Evolutionary conservation across 2,329 filamentous ascomycete genomes (phyloP).

Genomic region (Arthrobotrys pseudoclavata): DNA sequence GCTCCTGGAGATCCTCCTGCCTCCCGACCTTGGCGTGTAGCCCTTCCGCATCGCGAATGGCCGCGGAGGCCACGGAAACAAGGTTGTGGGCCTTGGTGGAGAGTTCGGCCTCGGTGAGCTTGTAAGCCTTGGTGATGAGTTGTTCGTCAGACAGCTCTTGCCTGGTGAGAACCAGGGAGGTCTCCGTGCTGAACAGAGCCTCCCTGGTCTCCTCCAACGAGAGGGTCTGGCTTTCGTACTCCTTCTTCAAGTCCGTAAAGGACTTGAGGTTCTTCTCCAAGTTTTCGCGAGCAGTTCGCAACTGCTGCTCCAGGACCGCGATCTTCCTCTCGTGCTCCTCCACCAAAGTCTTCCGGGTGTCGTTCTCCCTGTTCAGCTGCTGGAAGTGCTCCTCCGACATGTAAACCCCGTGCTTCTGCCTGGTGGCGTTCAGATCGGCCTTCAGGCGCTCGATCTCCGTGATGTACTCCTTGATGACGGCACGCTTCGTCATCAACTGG

Average conservation of each 20-base stretch:
- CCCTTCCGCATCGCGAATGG: constrained; percentile 83
- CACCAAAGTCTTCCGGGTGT: constrained; percentile 88
- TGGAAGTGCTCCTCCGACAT: constrained; percentile 89
- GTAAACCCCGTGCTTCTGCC: constrained; percentile 95
- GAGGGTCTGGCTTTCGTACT: constrained; percentile 81
- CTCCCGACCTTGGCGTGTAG: constrained; percentile 88
- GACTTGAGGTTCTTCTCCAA: constrained; percentile 86
- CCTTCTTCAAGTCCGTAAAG: constrained; percentile 89
- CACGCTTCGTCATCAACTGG: constrained; percentile 91
- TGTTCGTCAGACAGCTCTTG: constrained; percentile 84
- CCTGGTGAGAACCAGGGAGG: constrained; percentile 82
- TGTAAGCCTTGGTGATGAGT: constrained; percentile 82
- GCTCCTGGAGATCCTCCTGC: constrained; percentile 83
- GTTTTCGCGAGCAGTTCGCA: constrained; percentile 94
- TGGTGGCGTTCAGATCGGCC: constrained; percentile 89
- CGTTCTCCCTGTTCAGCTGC: constrained; percentile 90
- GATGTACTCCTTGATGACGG: constrained; percentile 88
- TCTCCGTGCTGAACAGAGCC: constrained; percentile 73
- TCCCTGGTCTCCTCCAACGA: constrained; percentile 81
- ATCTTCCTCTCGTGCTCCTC: constrained; percentile 95
- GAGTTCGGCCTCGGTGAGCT: constrained; percentile 84
- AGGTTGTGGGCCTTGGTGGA: constrained; percentile 80
- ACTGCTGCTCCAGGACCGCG: constrained; percentile 88
- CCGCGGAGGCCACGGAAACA: constrained; percentile 81
- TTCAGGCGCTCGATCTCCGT: constrained; percentile 94